phyloP scores from a whole-genome alignment of 2,329 filamentous ascomycete species.

The Kalmusia sp. region DNA sequence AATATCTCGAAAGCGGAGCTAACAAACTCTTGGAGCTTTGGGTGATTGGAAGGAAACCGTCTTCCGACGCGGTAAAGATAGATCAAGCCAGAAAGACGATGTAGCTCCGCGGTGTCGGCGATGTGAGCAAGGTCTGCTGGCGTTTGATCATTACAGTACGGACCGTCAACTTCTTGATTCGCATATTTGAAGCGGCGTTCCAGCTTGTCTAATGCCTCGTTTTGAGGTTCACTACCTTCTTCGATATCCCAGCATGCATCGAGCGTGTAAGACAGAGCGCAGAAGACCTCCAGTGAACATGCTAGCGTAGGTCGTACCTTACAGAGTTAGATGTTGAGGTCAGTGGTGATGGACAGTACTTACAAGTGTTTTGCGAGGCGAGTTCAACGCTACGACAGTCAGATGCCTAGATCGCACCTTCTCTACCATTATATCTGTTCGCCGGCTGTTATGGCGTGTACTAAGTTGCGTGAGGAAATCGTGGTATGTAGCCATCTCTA shows the following conservation, averaged over 20 bases:
- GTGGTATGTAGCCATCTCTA: background rate
- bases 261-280: slow-evolving; percentile 9
- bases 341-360: background rate
- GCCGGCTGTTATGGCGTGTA: background rate
- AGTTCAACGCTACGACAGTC: background rate
- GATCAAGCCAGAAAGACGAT: slow-evolving; percentile 7
- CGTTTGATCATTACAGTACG: background rate
- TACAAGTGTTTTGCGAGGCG: background rate
- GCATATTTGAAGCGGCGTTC: slow-evolving; percentile 18
- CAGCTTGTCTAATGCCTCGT: slow-evolving; percentile 15
- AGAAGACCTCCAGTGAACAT: slow-evolving; percentile 18
- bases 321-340: background rate
- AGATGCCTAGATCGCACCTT: background rate
- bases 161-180: slow-evolving; percentile 11
- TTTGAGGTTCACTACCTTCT: background rate
- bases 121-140: background rate
- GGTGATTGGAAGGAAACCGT: background rate
- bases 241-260: slow-evolving; percentile 9
- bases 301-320: slow-evolving; percentile 15
- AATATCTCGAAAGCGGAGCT: slow-evolving; percentile 20
- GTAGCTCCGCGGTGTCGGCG: slow-evolving; percentile 13
- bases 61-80: slow-evolving; percentile 20
- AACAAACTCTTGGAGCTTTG: slow-evolving; percentile 1
- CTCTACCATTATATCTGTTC: background rate
- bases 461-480: background rate